A percentile compares a stretch with the other conserved stretches of the same genome.
Conservation (phyloP, 2,329 filamentous ascomycete species). For the Cercospora berteroae region DNA sequence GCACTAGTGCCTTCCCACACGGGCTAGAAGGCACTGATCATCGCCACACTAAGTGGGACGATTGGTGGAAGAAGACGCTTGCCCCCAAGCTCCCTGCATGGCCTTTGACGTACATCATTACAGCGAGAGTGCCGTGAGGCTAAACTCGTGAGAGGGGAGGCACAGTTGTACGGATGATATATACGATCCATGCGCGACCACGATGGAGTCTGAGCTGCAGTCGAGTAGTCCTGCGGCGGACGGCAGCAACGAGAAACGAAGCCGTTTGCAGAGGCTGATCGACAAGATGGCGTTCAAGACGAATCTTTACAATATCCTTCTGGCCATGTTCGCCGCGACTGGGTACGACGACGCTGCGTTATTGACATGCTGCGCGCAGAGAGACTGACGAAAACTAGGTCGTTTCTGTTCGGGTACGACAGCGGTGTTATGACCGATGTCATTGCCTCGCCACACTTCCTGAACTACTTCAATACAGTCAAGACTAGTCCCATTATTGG, state of each 20-base stretch:
- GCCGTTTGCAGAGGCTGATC: not conserved
- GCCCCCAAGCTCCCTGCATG: conserved; percentile 12
- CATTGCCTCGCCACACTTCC: conserved; percentile 57
- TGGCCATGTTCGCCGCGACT: conserved; percentile 33
- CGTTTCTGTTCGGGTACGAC: conserved; percentile 50
- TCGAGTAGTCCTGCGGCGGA: not conserved
- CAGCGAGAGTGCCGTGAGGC: conserved; percentile 13
- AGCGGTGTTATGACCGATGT: conserved; percentile 49
- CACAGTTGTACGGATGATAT: not conserved
- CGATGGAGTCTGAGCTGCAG: conserved; percentile 2
- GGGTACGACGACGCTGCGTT: conserved; percentile 20
- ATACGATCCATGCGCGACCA: conserved; percentile 2
- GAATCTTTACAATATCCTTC: conserved; percentile 31
- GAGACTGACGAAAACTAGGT: conserved; percentile 23
- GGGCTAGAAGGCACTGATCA: conserved; percentile 9
- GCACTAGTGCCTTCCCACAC: conserved; percentile 18
- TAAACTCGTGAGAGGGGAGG: conserved; percentile 6
- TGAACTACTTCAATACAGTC: conserved; percentile 56
- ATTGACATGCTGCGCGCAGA: not conserved
- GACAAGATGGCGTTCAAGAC: conserved; percentile 22
- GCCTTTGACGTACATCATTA: conserved; percentile 6
- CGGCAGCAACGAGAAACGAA: not conserved
- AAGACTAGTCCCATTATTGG: conserved; percentile 55
- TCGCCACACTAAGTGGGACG: not conserved
- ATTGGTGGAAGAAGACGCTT: conserved; percentile 19